These are phyloP conservation scores for Helianthus tuberosus DNA, from an alignment of 129 eudicot genomes.

Conservation along the genomic window DNA sequence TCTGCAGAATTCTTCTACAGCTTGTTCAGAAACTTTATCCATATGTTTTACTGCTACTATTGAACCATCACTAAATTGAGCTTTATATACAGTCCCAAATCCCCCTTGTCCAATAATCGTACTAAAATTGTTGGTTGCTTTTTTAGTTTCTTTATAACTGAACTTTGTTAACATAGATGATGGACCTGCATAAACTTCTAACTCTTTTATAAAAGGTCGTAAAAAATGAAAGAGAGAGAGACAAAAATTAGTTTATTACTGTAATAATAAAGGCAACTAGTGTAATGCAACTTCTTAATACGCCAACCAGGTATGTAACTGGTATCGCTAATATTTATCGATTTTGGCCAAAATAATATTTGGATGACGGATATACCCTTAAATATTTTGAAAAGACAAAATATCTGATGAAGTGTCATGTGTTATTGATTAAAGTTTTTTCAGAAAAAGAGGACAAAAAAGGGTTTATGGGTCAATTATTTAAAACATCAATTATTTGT, in stretches of 20 bases:
- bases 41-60: constrained; percentile 84
- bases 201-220: not conserved
- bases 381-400: not conserved
- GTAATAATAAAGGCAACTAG: not conserved
- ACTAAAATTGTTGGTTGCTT: constrained; percentile 72
- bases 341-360: not conserved
- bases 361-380: not conserved
- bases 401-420: not conserved
- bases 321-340: not conserved
- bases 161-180: constrained; percentile 70
- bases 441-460: not conserved
- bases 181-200: constrained; percentile 61
- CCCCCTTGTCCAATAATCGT: constrained; percentile 89
- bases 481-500: not conserved
- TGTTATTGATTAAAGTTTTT: not conserved
- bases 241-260: not conserved
- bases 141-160: constrained; percentile 84
- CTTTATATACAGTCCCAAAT: constrained; percentile 86
- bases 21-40: constrained; percentile 91
- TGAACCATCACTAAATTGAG: constrained; percentile 74
- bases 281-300: not conserved
- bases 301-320: not conserved
- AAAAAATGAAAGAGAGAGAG: not conserved
- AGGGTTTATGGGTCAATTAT: not conserved
- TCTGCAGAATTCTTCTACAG: constrained; percentile 87